Base-by-base conservation (phyloP, 2,329 filamentous ascomycete genomes). In the Arthrobotrys entomopaga region DNA sequence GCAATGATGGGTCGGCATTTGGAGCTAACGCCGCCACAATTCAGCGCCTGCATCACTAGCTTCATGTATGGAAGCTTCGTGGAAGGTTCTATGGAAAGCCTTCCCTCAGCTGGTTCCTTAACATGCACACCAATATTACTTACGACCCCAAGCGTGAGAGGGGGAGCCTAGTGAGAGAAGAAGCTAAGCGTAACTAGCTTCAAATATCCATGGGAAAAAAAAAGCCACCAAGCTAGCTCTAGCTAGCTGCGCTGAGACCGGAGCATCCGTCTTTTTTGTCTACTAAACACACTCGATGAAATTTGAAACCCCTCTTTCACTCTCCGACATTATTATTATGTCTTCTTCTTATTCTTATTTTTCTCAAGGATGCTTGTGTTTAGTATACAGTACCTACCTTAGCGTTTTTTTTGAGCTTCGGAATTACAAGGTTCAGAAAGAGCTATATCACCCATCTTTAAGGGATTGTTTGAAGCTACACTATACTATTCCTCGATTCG, bases 1-100 rank as follows among this genome's bases (percentile, higher is more conserved):
- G 64, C 57, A 50, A 42, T 61, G 52, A 20, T 42, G 40, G n/a
- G n/a, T 29, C 20, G 13, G 38, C 42, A 38, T 19, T 52, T 10
- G 13, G 15, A 26, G 24, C 48, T 54, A 29, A 40, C 42, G 49
- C 56, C 49, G 56, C 42, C 65, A 69, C 42, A n/a, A n/a, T 10
- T 60, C 26, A 46, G 57, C 29, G 5, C 65, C 54, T 69, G 65
- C 65, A 69, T 49, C 38, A 54, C 38, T 67, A 69, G 65, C 65
- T 61, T 61, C 65, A 69, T 69, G 65, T 53, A 72, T 65, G 67
- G 67, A 72, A 72, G 49, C 54, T 46, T 50, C 53, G 53, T 50
- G 50, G 60, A 65, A 65, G 60, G 49, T 58, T 34, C 48, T 69
- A n/a, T 3, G 42, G 16, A 46, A 13, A 46, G 16, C 29, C 29